Evolutionary conservation across 768 basidiomycete genomes (phyloP).

Genomic region (Mycena floridula): DNA sequence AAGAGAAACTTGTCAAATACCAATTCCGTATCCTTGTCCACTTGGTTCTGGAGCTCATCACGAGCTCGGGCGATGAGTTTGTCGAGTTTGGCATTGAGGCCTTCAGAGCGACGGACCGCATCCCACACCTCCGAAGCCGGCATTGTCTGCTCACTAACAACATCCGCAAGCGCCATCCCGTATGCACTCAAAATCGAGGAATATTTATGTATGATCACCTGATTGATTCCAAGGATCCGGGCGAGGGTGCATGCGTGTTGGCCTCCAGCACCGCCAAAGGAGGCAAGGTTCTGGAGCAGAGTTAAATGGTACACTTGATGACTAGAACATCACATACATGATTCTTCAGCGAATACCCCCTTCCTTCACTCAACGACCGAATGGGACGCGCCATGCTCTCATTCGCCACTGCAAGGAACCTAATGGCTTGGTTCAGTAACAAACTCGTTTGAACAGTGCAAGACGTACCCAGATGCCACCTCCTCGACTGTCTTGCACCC

Average conservation of each 20-base stretch:
- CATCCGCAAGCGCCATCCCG: constrained; percentile 57
- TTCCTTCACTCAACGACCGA: constrained; percentile 56
- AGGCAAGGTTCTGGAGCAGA: too few relatives aligned
- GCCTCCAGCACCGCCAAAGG: too few relatives aligned
- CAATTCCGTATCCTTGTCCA: neutral
- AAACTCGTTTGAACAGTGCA: too few relatives aligned
- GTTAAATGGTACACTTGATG: too few relatives aligned
- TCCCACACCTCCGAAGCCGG: constrained; percentile 38
- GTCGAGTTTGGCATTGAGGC: neutral
- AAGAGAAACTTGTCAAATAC: neutral
- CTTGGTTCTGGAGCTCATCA: neutral
- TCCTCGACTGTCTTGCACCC: too few relatives aligned
- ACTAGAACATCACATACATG: too few relatives aligned
- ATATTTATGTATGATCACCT: constrained; percentile 58
- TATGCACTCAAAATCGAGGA: constrained; percentile 67
- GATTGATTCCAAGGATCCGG: constrained; percentile 51
- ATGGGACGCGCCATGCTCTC: constrained; percentile 72
- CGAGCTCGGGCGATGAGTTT: neutral
- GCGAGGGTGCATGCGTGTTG: constrained; percentile 69
- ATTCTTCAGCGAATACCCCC: constrained; percentile 49
- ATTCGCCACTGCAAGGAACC: constrained; percentile 69
- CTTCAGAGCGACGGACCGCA: constrained; percentile 10
- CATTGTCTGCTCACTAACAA: constrained; percentile 55
- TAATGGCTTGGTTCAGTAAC: constrained; percentile 32
- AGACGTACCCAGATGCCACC: too few relatives aligned